These are phyloP conservation scores for Lachancea mirantina DNA, from an alignment of 805 yeast species.

Conservation along the genomic window DNA sequence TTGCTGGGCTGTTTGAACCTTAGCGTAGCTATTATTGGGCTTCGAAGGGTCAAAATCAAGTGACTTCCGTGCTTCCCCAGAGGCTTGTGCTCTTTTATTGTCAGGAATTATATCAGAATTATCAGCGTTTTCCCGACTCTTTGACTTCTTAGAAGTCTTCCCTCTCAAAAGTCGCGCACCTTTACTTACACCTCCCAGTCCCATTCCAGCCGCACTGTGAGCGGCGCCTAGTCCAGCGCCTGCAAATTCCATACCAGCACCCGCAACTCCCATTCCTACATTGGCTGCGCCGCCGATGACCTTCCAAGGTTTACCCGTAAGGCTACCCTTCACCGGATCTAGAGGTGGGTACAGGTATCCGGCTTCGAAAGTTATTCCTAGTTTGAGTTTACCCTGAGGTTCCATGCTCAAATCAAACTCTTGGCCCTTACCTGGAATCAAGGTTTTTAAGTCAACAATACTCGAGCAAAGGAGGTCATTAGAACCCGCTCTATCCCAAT, in stretches of 20 bases:
- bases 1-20: constrained; percentile 13
- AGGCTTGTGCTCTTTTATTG: constrained; percentile 2
- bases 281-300: constrained; percentile 32
- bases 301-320: constrained; percentile 43
- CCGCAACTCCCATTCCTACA: constrained; percentile 27
- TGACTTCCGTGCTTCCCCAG: constrained; percentile 4
- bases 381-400: constrained; percentile 58
- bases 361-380: constrained; percentile 52
- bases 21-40: constrained; percentile 26
- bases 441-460: constrained; percentile 40
- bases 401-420: constrained; percentile 44
- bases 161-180: constrained; percentile 39
- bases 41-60: constrained; percentile 23
- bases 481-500: constrained; percentile 75
- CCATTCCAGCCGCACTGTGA: constrained; percentile 38
- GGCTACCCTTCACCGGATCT: constrained; percentile 35
- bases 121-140: constrained; percentile 1
- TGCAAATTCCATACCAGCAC: constrained; percentile 37
- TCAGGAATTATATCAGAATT: constrained; percentile 3
- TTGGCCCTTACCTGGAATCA: constrained; percentile 41
- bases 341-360: constrained; percentile 61
- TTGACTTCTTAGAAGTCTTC: constrained; percentile 26
- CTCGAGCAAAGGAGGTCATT: constrained; percentile 54
- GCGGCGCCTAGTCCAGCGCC: constrained; percentile 35
- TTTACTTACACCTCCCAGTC: constrained; percentile 41